Evolutionary conservation across 768 basidiomycete genomes (phyloP).

Genomic region (Auriscalpium microsporum): DNA sequence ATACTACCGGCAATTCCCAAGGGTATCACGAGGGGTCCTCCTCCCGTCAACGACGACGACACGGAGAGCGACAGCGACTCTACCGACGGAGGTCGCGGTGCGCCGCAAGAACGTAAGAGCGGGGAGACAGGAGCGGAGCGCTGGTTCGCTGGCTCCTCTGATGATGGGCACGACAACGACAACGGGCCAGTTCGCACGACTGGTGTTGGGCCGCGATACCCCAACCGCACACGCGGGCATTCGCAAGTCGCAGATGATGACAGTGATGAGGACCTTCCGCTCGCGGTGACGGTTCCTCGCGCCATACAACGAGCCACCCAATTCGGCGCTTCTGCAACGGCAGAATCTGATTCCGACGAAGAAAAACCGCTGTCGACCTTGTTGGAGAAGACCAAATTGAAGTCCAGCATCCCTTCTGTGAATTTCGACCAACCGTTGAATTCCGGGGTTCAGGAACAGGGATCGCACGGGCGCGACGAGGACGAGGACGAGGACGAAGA

Average conservation of each 20-base stretch:
- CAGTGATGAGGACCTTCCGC: constrained; percentile 76
- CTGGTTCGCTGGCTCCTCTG: constrained; percentile 45
- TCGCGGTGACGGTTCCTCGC: constrained; percentile 54
- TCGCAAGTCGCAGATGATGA: constrained; percentile 32
- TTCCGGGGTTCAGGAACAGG: constrained; percentile 1
- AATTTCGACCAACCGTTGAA: constrained; percentile 27
- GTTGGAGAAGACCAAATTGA: constrained; percentile 36
- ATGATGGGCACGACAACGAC: constrained; percentile 43
- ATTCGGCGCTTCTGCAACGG: constrained; percentile 18
- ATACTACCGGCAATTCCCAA: constrained; percentile 29
- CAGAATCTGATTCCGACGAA: constrained; percentile 52
- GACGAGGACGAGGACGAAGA: constrained; percentile 39
- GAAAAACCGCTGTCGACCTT: constrained; percentile 63
- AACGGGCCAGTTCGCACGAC: constrained; percentile 43
- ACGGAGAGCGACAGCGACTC: constrained; percentile 48
- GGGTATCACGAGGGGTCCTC: constrained; percentile 21
- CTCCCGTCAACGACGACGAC: constrained; percentile 34
- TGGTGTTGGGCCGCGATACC: constrained; percentile 50
- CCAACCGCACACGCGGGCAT: constrained; percentile 21
- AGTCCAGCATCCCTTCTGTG: constrained; percentile 31
- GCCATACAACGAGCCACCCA: constrained; percentile 38
- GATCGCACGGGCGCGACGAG: neutral
- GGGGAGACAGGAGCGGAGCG: constrained; percentile 8
- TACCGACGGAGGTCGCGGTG: constrained; percentile 22
- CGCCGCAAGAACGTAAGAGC: constrained; percentile 5